Conservation (phyloP, 176 grass and related monocot genomes). For the Themeda triandra region DNA sequence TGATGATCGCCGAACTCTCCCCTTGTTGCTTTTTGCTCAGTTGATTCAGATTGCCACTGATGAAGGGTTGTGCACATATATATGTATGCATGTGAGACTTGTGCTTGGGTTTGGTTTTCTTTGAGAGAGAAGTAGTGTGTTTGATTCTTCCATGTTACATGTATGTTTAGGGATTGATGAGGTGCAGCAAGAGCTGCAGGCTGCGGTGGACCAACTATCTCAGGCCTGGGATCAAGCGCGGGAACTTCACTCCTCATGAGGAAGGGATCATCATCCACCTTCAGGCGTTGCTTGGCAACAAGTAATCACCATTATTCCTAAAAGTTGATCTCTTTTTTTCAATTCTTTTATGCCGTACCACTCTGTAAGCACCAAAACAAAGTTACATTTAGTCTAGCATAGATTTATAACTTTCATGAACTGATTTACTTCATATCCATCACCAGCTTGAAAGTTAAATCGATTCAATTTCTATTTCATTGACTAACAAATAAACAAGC, state of each 20-base stretch:
- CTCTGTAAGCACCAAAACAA: background rate
- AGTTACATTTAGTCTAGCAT: background rate
- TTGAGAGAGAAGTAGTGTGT: background rate
- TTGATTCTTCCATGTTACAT: background rate
- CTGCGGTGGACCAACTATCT: slow-evolving; percentile 58
- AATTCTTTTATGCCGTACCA: background rate
- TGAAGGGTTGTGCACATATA: too few relatives aligned
- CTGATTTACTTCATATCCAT: background rate
- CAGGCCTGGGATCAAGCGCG: slow-evolving; percentile 42
- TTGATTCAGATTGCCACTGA: too few relatives aligned
- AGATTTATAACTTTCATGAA: background rate
- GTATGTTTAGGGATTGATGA: slow-evolving; percentile 46
- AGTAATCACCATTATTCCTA: slow-evolving; percentile 19
- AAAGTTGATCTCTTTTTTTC: background rate
- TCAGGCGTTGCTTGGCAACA: slow-evolving; percentile 57
- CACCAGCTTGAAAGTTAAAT: background rate
- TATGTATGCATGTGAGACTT: too few relatives aligned
- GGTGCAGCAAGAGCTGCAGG: slow-evolving; percentile 62
- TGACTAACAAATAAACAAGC: background rate
- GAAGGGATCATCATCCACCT: slow-evolving; percentile 67
- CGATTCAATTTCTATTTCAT: background rate
- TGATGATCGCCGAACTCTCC: background rate
- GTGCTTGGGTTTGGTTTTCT: background rate
- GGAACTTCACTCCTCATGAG: slow-evolving; percentile 55
- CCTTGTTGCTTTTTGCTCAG: too few relatives aligned